Evolutionary conservation across 2,329 filamentous ascomycete species (phyloP).

Genomic region (Trichoderma lentiforme): DNA sequence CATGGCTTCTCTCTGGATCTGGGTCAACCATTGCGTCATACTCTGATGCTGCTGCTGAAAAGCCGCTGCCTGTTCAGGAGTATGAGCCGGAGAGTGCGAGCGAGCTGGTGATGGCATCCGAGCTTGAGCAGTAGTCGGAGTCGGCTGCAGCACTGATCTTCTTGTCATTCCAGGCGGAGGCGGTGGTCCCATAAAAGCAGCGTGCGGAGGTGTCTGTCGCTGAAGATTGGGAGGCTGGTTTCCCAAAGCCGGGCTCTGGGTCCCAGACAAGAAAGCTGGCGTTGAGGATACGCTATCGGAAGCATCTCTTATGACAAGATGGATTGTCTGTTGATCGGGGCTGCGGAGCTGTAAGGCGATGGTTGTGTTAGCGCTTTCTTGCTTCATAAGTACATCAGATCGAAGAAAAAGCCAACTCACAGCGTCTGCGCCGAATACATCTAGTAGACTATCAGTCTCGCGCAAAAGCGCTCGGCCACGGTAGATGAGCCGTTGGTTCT

Average conservation of each 20-base stretch:
- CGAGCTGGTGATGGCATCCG: slow-evolving; percentile 32
- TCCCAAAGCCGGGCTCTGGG: slow-evolving; percentile 28
- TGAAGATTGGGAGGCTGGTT: slow-evolving; percentile 25
- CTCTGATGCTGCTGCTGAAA: slow-evolving; percentile 41
- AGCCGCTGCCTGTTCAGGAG: slow-evolving; percentile 30
- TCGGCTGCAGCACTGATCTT: slow-evolving; percentile 30
- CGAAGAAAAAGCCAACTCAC: slow-evolving; percentile 36
- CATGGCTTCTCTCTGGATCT: slow-evolving; percentile 46
- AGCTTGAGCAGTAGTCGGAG: slow-evolving; percentile 27
- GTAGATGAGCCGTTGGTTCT: slow-evolving; percentile 59
- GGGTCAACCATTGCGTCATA: slow-evolving; percentile 45
- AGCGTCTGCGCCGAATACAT: slow-evolving; percentile 54
- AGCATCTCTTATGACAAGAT: slow-evolving; percentile 49
- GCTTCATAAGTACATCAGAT: neutral
- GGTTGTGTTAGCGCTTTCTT: slow-evolving; percentile 17
- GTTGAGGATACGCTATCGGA: slow-evolving; percentile 30
- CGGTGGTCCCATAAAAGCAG: slow-evolving; percentile 25
- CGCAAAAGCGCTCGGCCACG: slow-evolving; percentile 54
- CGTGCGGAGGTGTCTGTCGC: slow-evolving; percentile 17
- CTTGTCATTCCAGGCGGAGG: slow-evolving; percentile 29
- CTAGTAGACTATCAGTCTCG: slow-evolving; percentile 53
- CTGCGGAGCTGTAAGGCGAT: slow-evolving; percentile 37
- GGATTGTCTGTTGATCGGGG: slow-evolving; percentile 49
- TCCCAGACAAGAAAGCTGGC: slow-evolving; percentile 25
- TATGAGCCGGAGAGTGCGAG: slow-evolving; percentile 21